Evolutionary conservation across 305 asterid genomes (phyloP), one percentile per base, ranked within the genome.

Genomic region (Withania somnifera): DNA sequence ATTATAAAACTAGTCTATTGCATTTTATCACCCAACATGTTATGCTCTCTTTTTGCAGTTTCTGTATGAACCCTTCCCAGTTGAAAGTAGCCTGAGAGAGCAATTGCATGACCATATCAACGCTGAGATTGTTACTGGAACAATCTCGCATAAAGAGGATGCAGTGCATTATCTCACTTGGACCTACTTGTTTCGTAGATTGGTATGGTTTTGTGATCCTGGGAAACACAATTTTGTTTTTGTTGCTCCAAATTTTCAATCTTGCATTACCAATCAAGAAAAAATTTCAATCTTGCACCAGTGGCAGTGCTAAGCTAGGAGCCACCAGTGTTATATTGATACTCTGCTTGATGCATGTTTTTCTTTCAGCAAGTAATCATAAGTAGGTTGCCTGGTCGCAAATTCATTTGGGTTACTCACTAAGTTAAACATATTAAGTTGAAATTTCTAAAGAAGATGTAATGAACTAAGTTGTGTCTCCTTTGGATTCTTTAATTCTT

Each of bases 11-110:
- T 58, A 60, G 75, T n/a, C 64, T 75, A 47, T 45, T 81, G 42
- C 22, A 57, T 66, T 51, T 63, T 80, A 73, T 56, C 7, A 84
- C 76, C 82, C n/a, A 77, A 61, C 73, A 68, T 75, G 66, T 81
- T 84, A 58, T 76, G 84, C 83, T 83, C 67, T 73, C 50, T 34
- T 76, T 81, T 79, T 83, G 83, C 94, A 96, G 99, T 96, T 96
- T 87, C 97, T 96, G 56, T 96, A 96, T 34, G 99, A 96, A 88
- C 99, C 99, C 83, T 96, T 96, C 89, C 99, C 99, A 58, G 99
- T 96, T 84, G 99, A 96, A 90, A 96, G 99, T 92, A 94, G 99
- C 89, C 89, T 96, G 85, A 91, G 94, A 87, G 99, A 96, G 84
- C 97, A 96, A 73, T 80, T 96, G 90, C 98, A 94, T 82, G 98